Evolutionary conservation across 352 stramenopile species (phyloP), one percentile per base, ranked within the genome.

Genomic region (Blastocystis sp.): DNA sequence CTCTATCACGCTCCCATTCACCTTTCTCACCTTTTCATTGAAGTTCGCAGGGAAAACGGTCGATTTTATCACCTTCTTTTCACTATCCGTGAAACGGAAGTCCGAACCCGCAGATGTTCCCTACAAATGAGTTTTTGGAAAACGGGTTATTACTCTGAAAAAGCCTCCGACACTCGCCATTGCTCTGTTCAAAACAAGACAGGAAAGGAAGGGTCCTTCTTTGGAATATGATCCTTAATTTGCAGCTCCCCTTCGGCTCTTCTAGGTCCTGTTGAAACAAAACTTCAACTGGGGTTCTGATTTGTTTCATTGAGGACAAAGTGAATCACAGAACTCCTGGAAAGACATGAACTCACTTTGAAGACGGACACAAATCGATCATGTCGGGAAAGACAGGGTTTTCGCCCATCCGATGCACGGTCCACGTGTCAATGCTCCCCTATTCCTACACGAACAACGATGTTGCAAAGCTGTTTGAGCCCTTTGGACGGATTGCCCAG

Each of bases 391-490:
- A 56, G 48, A 88, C 61, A 62, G 78, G 78, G 21, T 88, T 88
- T 88, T 56, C 78, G 2, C 78, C 78, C 3, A 88, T 88, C 17
- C 52, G 48, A 9, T 78, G 67, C 59, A 95, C 93, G 28, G 91
- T 93, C 21, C 94, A 95, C 88, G 92, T 95, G n/a, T 90, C 93
- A 34, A 95, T 95, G 93, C 91, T 95, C 61, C 93, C 93, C 89
- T 95, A 93, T 79, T 91, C 92, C 40, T 95, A 94, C 90, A 95
- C 92, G 3, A 94, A 92, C 74, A 95, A 93, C 89, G 93, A 95
- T 88, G 92, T 95, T 21, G 93, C 92, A 53, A 92, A 95, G 89
- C 90, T 95, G 23, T 95, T 95, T 76, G 90, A 90, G 23, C 91
- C 90, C 2, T 94, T 93, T 87, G 92, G 93, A 9, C 92, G 92